Evolutionary conservation across 176 grass and related monocot genomes (phyloP).

Genomic region (Oryza meridionalis): DNA sequence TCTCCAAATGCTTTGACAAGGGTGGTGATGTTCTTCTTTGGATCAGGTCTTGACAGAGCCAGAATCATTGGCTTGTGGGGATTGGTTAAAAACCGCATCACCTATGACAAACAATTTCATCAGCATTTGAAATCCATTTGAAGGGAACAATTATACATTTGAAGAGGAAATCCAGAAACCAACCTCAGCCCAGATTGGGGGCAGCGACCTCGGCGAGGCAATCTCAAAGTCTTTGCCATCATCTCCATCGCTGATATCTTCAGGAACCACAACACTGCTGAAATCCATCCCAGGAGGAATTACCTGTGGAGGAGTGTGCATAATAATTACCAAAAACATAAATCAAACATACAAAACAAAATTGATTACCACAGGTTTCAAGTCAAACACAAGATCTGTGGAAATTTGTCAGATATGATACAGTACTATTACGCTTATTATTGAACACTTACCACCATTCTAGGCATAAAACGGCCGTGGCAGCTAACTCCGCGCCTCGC

Average conservation of each 20-base stretch:
- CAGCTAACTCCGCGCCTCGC: slow-evolving; percentile 59
- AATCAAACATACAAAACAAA: neutral
- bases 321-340: neutral
- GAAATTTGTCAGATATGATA: slow-evolving; percentile 19
- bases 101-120: slow-evolving; percentile 48
- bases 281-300: slow-evolving; percentile 99
- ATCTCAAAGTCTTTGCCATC: slow-evolving; percentile 74
- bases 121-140: neutral
- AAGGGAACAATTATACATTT: neutral
- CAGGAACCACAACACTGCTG: slow-evolving; percentile 76
- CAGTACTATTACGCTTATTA: neutral
- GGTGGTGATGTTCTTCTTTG: slow-evolving; percentile 97
- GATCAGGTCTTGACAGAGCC: slow-evolving; percentile 86
- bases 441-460: slow-evolving; percentile 75
- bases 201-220: slow-evolving; percentile 66
- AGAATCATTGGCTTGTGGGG: slow-evolving; percentile 98
- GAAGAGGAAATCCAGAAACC: slow-evolving; percentile 20
- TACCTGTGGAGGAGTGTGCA: slow-evolving; percentile 57
- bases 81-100: slow-evolving; percentile 87
- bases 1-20: slow-evolving; percentile 95
- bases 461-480: slow-evolving; percentile 89
- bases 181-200: slow-evolving; percentile 94
- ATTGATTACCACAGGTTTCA: neutral
- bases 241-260: slow-evolving; percentile 74
- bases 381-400: neutral